Evolutionary conservation across 169 alveolate genomes (phyloP).

Genomic region (Cryptosporidium felis): DNA sequence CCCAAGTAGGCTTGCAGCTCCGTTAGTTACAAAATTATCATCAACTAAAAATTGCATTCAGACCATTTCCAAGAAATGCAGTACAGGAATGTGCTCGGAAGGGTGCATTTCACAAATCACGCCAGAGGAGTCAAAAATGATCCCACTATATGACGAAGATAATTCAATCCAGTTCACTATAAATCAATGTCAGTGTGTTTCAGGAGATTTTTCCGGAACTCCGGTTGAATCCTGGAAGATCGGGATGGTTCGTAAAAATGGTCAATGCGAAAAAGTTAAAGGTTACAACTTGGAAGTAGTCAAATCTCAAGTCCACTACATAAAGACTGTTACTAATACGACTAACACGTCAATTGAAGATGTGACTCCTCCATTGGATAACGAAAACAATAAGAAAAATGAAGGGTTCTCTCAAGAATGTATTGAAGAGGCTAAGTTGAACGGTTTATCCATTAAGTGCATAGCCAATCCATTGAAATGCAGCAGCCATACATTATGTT

Average conservation of each 20-base stretch:
- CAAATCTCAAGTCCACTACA: constrained; percentile 22
- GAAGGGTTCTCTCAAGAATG: constrained; percentile 24
- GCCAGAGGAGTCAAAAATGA: constrained; percentile 23
- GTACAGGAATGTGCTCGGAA: constrained; percentile 41
- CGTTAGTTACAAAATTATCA: constrained; percentile 38
- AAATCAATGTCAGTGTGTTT: constrained; percentile 60
- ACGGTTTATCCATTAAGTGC: constrained; percentile 39
- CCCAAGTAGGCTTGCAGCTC: constrained; percentile 54
- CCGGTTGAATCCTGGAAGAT: constrained; percentile 61
- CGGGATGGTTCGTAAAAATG: constrained; percentile 55
- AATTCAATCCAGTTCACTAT: constrained; percentile 36
- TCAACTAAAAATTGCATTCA: constrained; percentile 10
- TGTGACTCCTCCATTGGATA: background rate
- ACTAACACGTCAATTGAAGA: background rate
- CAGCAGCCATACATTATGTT: background rate
- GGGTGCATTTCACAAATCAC: constrained; percentile 44
- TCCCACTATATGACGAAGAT: constrained; percentile 36
- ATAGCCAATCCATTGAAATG: constrained; percentile 45
- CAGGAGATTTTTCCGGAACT: constrained; percentile 9
- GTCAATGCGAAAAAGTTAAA: constrained; percentile 54
- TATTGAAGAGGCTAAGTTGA: constrained; percentile 17
- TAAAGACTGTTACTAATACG: constrained; percentile 12
- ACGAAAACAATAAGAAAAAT: background rate
- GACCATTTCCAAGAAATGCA: constrained; percentile 33
- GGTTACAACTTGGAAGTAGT: constrained; percentile 30